phyloP scores from a whole-genome alignment of 441 rosid genomes.

The Lepidium campestre region DNA sequence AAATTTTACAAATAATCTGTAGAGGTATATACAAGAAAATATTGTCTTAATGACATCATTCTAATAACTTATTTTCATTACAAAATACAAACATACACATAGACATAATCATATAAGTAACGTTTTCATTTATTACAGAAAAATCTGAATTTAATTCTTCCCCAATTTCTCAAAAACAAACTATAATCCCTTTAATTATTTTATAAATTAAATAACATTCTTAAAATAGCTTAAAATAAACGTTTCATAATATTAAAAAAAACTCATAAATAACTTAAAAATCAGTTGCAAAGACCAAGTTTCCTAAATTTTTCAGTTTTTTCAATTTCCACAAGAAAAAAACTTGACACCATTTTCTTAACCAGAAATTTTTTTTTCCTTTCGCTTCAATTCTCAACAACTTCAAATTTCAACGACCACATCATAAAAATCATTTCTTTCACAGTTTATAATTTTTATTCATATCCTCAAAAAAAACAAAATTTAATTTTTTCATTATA shows the following conservation, averaged over 20 bases:
- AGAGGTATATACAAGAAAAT: not conserved
- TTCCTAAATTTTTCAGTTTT: slow-evolving; percentile 15
- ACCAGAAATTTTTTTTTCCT: slow-evolving; percentile 5
- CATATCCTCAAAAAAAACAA: not conserved
- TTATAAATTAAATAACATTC: not conserved
- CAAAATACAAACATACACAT: not conserved
- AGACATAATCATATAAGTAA: not conserved
- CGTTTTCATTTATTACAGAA: not conserved
- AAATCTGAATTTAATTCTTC: not conserved
- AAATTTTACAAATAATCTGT: not conserved
- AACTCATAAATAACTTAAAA: not conserved
- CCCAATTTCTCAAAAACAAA: not conserved
- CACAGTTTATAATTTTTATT: not conserved
- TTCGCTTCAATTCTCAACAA: slow-evolving; percentile 30
- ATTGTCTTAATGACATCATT: not conserved
- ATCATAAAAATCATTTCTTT: not conserved
- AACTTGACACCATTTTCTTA: not conserved
- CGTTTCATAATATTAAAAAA: not conserved
- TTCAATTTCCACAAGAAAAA: not conserved
- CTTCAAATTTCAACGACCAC: slow-evolving; percentile 17
- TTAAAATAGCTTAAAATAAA: not conserved
- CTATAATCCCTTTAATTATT: not conserved
- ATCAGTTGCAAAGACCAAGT: slow-evolving; percentile 14
- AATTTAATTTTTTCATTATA: no score
- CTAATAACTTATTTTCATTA: no score